phyloP scores from a whole-genome alignment of 257 asterid species.

The Solanum peruvianum region DNA sequence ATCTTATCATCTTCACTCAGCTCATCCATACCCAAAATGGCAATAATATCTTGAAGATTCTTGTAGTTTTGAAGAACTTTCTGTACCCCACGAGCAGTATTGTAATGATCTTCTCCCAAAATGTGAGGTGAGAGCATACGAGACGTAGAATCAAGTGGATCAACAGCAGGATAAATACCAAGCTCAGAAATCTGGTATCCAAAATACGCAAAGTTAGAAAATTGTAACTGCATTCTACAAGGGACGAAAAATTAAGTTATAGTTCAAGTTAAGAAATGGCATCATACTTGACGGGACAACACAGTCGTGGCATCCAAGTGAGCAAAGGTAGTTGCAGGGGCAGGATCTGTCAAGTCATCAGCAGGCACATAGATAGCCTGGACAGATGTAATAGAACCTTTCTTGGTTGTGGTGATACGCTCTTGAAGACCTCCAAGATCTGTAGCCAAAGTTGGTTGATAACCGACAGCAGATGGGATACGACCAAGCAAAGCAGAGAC shows the following conservation, averaged over 20 bases:
- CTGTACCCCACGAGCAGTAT: slow-evolving; percentile 98
- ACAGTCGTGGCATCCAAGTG: slow-evolving; percentile 99
- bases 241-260: not conserved
- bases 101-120: slow-evolving; percentile 92
- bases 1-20: slow-evolving; percentile 96
- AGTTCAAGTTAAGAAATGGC: not conserved
- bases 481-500: slow-evolving; percentile 99
- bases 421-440: slow-evolving; percentile 99
- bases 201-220: not conserved
- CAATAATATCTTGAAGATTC: slow-evolving; percentile 98
- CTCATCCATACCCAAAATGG: slow-evolving; percentile 98
- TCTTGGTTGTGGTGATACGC: slow-evolving; percentile 92
- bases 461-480: slow-evolving; percentile 99
- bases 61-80: slow-evolving; percentile 92
- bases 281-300: slow-evolving; percentile 74
- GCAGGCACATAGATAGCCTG: slow-evolving; percentile 99
- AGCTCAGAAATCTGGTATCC: slow-evolving; percentile 79
- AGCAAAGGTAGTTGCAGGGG: slow-evolving; percentile 99
- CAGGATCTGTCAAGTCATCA: slow-evolving; percentile 99
- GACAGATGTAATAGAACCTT: slow-evolving; percentile 95
- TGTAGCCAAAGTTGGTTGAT: slow-evolving; percentile 96
- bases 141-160: slow-evolving; percentile 93
- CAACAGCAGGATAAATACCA: slow-evolving; percentile 98
- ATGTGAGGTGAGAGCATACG: slow-evolving; percentile 98
- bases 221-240: not conserved